Evolutionary conservation across 2,329 filamentous ascomycete species (phyloP).

Genomic region (Fusarium caatingaense): DNA sequence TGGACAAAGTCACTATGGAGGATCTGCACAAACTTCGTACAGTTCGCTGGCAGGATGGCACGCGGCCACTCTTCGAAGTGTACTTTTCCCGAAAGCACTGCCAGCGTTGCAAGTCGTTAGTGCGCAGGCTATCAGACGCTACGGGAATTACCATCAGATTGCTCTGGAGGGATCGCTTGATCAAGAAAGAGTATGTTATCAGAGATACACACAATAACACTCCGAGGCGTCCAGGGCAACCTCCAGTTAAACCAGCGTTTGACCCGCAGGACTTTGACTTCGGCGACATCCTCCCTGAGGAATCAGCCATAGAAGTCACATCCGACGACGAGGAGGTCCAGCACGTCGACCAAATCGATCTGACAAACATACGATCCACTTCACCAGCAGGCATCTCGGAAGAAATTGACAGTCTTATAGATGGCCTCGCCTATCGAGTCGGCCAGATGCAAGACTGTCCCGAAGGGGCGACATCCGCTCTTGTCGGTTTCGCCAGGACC

Average conservation of each 20-base stretch:
- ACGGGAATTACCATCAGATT: constrained; percentile 48
- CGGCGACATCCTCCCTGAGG: constrained; percentile 29
- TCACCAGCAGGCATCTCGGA: constrained; percentile 15
- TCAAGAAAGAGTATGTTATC: constrained; percentile 43
- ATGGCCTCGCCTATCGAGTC: constrained; percentile 50
- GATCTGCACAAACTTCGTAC: constrained; percentile 42
- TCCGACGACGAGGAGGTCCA: constrained; percentile 10
- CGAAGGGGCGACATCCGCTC: constrained; percentile 42
- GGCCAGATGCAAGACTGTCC: constrained; percentile 48
- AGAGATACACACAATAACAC: neutral
- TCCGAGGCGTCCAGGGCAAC: neutral
- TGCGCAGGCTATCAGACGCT: constrained; percentile 38
- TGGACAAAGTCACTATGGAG: constrained; percentile 32
- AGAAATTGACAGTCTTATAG: constrained; percentile 31
- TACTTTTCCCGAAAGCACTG: constrained; percentile 54
- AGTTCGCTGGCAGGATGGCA: constrained; percentile 44
- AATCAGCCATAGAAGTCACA: constrained; percentile 32
- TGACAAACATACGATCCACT: constrained; percentile 26
- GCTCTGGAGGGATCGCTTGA: constrained; percentile 46
- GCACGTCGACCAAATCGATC: constrained; percentile 34
- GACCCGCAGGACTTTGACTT: constrained; percentile 43
- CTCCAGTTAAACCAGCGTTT: neutral
- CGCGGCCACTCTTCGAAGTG: constrained; percentile 48
- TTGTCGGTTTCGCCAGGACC: constrained; percentile 44
- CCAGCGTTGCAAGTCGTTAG: constrained; percentile 43